phyloP scores from a whole-genome alignment of 139 green algal genomes.

The Micractinium conductrix region DNA sequence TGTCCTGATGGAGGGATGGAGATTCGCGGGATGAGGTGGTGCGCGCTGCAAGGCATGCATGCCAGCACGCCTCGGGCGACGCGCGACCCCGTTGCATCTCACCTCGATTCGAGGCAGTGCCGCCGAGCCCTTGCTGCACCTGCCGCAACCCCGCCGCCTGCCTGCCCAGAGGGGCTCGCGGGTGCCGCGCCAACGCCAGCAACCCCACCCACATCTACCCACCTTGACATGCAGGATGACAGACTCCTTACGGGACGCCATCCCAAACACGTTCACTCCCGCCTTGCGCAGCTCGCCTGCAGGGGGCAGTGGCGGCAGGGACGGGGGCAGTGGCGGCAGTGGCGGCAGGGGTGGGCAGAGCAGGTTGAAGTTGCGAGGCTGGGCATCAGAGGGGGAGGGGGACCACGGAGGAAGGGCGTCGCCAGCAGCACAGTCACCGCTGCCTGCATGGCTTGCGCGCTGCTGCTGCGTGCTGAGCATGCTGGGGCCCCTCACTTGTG shows the following conservation, averaged over 20 bases:
- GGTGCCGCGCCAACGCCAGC: too few species aligned
- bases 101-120: too few species aligned
- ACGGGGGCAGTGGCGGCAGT: background rate
- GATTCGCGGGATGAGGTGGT: too few species aligned
- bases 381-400: background rate
- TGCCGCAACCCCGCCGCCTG: too few species aligned
- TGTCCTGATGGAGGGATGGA: too few species aligned
- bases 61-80: too few species aligned
- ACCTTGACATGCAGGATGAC: constrained; percentile 75
- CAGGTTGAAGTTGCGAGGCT: background rate
- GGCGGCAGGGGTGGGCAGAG: background rate
- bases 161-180: too few species aligned
- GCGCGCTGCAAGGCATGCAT: too few species aligned
- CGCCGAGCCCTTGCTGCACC: too few species aligned
- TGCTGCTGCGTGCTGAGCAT: background rate
- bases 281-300: constrained; percentile 55
- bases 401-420: background rate
- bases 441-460: too few species aligned
- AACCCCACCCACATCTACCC: background rate
- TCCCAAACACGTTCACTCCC: constrained; percentile 86
- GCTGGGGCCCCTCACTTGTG: background rate
- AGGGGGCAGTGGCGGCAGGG: background rate
- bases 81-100: too few species aligned
- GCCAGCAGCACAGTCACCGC: too few species aligned
- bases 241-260: constrained; percentile 79